Base-by-base conservation (phyloP, 495 filamentous ascomycete species). In the Annulohypoxylon moriforme region DNA sequence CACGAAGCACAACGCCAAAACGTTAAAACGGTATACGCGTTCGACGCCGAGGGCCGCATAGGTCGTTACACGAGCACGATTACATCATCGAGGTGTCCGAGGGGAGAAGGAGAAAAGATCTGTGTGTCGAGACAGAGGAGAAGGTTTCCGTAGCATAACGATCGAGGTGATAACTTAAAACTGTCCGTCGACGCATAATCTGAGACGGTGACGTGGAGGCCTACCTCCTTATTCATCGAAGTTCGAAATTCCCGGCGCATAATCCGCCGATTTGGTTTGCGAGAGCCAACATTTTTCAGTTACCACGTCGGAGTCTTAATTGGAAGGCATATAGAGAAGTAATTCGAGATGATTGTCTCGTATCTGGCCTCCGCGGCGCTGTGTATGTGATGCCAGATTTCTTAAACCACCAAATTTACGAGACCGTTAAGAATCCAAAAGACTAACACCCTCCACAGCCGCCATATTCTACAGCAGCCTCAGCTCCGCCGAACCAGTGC, bases 381-480 rank as follows among this genome's bases (percentile, higher is more conserved):
- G 40, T 67, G 75, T 77, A 74, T 73, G 75, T 75, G 4, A 16
- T n/a, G 1, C 18, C 34, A 24, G 7, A 16, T n/a, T 9, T 11
- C 4, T 24, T 16, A 10, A 3, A 34, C 4, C 24, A 34, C 11
- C 24, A 20, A 36, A 4, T 10, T 4, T n/a, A 40, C 10, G 36
- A 14, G 11, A n/a, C 2, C 11, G 4, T 40, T 4, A 8, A 60
- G 38, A 57, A 18, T 25, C 18, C 9, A 40, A n/a, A 22, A 55
- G 7, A 33, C 68, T 71, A 50, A 71, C 47, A 25, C 11, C 2
- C 6, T 14, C 14, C 25, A 22, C 62, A 76, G 74, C 71, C 58
- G 71, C 68, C 1, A n/a, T 73, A 49, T 44, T 66, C 25, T 73
- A 67, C 47, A 76, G 75, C 53, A 40, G 36, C 3, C 27, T 66